Conservation (phyloP, 129 eudicot genomes). For the Tagetes patula region DNA sequence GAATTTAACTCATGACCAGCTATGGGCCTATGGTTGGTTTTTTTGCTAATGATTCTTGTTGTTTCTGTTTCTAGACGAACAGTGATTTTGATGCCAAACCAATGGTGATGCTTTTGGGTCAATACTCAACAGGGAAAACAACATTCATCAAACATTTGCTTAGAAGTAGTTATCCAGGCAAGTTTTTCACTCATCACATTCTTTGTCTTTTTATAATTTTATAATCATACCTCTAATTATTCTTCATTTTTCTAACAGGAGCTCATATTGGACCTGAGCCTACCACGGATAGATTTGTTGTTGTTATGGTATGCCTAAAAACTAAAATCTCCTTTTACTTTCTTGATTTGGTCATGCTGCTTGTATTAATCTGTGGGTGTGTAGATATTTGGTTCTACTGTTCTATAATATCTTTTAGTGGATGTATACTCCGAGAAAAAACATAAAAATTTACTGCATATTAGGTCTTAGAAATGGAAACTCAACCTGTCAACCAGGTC, state of each 20-base stretch:
- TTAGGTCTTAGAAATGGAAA: not conserved
- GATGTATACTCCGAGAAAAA: not conserved
- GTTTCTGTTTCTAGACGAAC: conserved; percentile 55
- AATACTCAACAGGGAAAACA: conserved; percentile 95
- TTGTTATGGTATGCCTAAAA: conserved; percentile 71
- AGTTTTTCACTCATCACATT: conserved; percentile 7
- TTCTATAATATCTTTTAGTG: not conserved
- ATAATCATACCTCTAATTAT: not conserved
- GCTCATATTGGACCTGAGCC: conserved; percentile 99
- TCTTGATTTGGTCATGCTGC: conserved; percentile 1
- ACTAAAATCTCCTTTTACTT: conserved; percentile 1
- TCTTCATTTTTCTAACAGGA: conserved; percentile 42
- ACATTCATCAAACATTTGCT: conserved; percentile 95
- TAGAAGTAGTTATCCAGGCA: conserved; percentile 84
- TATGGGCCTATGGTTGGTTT: not conserved
- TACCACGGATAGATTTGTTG: conserved; percentile 96
- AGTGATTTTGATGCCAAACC: conserved; percentile 99
- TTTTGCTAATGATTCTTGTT: conserved; percentile 15
- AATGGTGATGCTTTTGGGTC: conserved; percentile 99
- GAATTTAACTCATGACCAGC: not conserved
- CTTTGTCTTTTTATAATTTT: not conserved
- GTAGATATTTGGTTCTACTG: conserved; percentile 15
- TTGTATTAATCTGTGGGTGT: not conserved
- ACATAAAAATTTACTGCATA: conserved; percentile 1
- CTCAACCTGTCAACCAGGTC: not conserved